phyloP scores from a whole-genome alignment of 73 alveolate genomes.

The Uronychia setigera region DNA sequence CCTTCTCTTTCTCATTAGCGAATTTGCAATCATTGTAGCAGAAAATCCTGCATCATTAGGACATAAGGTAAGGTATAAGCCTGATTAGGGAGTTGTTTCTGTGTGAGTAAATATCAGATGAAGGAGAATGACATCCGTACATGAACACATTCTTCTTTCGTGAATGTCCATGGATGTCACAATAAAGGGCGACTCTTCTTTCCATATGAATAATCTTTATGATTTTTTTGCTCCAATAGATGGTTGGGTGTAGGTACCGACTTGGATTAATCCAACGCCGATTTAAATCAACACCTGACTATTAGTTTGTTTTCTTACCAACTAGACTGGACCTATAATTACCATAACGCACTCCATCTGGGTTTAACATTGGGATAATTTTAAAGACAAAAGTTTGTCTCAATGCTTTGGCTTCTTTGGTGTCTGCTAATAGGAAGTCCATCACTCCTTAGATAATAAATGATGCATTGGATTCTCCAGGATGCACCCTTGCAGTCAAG shows the following conservation, averaged over 20 bases:
- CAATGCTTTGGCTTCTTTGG: constrained; percentile 75
- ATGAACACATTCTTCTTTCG: constrained; percentile 78
- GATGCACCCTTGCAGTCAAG: constrained; percentile 82
- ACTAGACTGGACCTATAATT: constrained; percentile 76
- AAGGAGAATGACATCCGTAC: constrained; percentile 77
- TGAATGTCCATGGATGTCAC: constrained; percentile 93
- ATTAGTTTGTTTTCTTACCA: constrained; percentile 52
- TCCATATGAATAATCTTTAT: constrained; percentile 2
- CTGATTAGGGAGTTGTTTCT: constrained; percentile 14
- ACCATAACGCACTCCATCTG: constrained; percentile 88
- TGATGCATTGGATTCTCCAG: constrained; percentile 88
- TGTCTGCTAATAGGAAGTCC: constrained; percentile 75
- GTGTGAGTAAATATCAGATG: constrained; percentile 3
- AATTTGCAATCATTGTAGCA: constrained; percentile 37
- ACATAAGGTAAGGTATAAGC: constrained; percentile 14
- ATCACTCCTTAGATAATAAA: constrained; percentile 82
- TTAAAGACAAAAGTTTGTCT: constrained; percentile 81
- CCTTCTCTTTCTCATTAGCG: constrained; percentile 40
- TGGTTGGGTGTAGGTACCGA: constrained; percentile 83
- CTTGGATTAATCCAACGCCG: constrained; percentile 89
- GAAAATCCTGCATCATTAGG: constrained; percentile 24
- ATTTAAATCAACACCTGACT: constrained; percentile 85
- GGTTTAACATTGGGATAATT: constrained; percentile 83
- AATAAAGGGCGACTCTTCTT: constrained; percentile 54
- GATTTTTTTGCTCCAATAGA: constrained; percentile 60